Base-by-base conservation (phyloP, 2,329 filamentous ascomycete genomes). In the Pseudocercospora musae region DNA sequence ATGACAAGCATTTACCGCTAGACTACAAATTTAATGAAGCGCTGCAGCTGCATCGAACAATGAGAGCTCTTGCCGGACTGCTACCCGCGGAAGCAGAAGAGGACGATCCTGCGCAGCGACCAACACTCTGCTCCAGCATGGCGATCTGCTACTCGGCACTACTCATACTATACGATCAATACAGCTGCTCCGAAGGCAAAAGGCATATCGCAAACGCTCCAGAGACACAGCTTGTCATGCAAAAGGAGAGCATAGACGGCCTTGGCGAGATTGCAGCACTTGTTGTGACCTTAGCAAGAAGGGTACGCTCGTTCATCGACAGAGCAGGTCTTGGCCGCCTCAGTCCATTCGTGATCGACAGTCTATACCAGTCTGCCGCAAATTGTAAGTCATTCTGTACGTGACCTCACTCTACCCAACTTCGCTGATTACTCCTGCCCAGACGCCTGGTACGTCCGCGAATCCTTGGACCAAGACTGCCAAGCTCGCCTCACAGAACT, bases 151-250 rank as follows among this genome's bases (percentile, higher is more conserved):
- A 72, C 56, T 71, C 69, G n/a, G 70, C 68, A 7, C 60, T 74
- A 1, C 63, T 76, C 20, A 70, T 69, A 21, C 68, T 76, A 4
- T 76, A 71, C 57, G 74, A 76, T 58, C 66, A 66, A 1, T 76
- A 75, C 62, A 62, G 65, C 42, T 76, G 75, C 62, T 73, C 72
- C 2, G 72, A 73, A 50, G 31, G 31, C 31, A 33, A 33, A 5
- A 62, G 69, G 8, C 66, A 66, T 18, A 58, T 66, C 6, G 70
- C 69, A 27, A 64, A 69, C 13, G 67, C 64, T 9, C 72, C 73
- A 13, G 71, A 75, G 25, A 69, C 72, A 53, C 73, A 76, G 61
- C 72, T 74, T 1, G 66, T 72, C 42, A 73, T 77, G 69, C 75
- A 76, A 59, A 68, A 74, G 27, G 70, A 73, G 25, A 63, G 70